Base-by-base conservation (phyloP, 1,284 basidiomycete genomes). In the Hypsizygus ulmarius region DNA sequence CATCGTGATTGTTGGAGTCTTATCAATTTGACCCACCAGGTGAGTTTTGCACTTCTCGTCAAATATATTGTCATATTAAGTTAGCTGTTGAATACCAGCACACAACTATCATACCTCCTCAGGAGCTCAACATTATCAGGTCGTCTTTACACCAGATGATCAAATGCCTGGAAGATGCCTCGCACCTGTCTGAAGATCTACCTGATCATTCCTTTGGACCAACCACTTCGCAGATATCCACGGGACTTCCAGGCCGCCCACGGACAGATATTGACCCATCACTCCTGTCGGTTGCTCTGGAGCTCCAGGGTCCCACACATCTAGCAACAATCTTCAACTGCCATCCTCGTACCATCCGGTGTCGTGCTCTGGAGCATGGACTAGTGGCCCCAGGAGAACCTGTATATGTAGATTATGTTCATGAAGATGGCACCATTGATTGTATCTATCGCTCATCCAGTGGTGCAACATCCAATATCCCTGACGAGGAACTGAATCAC, bases 301-400 rank as follows among this genome's bases (percentile, higher is more conserved):
- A 56, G 11, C 43, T 62, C 1, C 59, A 60, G n/a, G 62, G 67
- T 8, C 60, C 61, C 0, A 61, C 54, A 8, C 45, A 47, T 9
- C 35, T 70, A 18, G 61, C 51, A 0, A 27, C 41, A 0, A 43
- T 61, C 7, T 56, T 67, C 36, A 45, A 47, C 3, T 60, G 58
- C 33, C 15, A 29, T 27, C 34, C 63, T 1, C 54, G 64, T 3
- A 66, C 66, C 10, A 52, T 72, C 18, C 54, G 63, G 0, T 57
- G 61, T 1, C 54, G 64, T 5, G 64, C 63, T 5, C 49, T 71
- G 5, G 64, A 70, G 18, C 52, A 55, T 36, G 61, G 60, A 1
- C 47, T 72, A 5, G 57, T 55, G 6, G 47, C 57, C 16, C 66
- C 68, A 14, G 59, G 59, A 2, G 32, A 41, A 3, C 66, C 66